Percentiles rank a stretch among this genome's conserved stretches.
Conservation (phyloP, 305 asterid species). For the Solanum hybrid region DNA sequence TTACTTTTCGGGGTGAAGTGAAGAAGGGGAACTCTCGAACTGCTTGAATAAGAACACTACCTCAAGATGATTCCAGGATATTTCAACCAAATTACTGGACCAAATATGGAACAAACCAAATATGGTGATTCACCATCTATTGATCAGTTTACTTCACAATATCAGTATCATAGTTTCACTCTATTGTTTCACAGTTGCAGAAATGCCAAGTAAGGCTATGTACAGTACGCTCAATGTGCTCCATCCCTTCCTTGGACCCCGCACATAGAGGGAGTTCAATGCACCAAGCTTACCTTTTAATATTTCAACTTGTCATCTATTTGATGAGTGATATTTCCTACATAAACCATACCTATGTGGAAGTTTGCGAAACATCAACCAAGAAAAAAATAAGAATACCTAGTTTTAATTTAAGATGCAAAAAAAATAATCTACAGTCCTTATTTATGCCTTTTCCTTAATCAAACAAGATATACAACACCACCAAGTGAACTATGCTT, state of each 20-base stretch:
- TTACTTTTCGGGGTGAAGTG: neutral
- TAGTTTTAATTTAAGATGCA: neutral
- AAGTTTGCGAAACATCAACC: neutral
- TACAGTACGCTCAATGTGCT: neutral
- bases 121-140: neutral
- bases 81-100: neutral
- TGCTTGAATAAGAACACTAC: neutral
- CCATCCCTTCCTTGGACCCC: neutral
- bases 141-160: neutral
- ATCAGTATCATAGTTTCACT: neutral
- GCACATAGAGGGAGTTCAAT: neutral
- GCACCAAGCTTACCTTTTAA: neutral
- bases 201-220: neutral
- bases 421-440: neutral
- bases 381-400: no score
- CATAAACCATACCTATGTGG: neutral
- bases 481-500: neutral
- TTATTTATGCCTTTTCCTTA: neutral
- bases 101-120: neutral
- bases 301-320: neutral
- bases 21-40: neutral
- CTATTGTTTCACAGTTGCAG: neutral
- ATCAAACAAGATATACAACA: neutral
- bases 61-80: neutral
- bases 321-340: neutral